Base-by-base conservation (phyloP, 2,329 filamentous ascomycete species). In the Lomentospora prolificans region DNA sequence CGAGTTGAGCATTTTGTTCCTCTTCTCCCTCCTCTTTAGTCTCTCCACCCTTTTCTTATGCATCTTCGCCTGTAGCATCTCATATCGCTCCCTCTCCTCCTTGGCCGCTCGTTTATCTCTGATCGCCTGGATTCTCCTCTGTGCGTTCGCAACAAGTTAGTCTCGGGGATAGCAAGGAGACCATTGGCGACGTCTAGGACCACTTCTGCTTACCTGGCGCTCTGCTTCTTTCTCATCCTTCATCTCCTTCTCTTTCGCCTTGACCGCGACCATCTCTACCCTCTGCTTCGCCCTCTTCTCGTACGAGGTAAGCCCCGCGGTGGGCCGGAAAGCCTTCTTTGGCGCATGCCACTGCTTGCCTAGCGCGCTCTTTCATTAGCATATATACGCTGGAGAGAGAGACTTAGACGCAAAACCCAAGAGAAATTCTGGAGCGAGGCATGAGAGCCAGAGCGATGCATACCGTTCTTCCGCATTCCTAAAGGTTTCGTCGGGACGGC, bases 51-150 rank as follows among this genome's bases (percentile, higher is more conserved):
- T 81, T 79, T 96, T 97, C 72, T 82, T 84, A 75, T 97, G 92
- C 94, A 99, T 97, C 76, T 94, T 97, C 74, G 90, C 89, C 19
- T 90, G 92, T 82, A 99, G 82, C 76, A 91, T 89, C 70, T 90
- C 89, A 68, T 92, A 97, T 62, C 92, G 79, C 66, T 91, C 90
- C 71, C 87, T 90, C 76, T 97, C 94, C 64, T 90, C 91, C 79
- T 96, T 97, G 54, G 86, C 88, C 19, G 84, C 86, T 62, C 89
- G 82, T 71, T 87, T 91, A 61, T 95, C 90, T 65, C 87, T 91
- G 67, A 97, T 88, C 9, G 80, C 80, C 65, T 91, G 81, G 55
- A 94, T 83, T 62, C 85, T 84, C 66, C 81, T 79, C 89, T 96
- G 66, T 55, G 60, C 39, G 8, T 50, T 22, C 58, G 63, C 41